Evolutionary conservation across 768 basidiomycete genomes (phyloP), one percentile per base, ranked within the genome.

Genomic region (Boletus subcaerulescens): DNA sequence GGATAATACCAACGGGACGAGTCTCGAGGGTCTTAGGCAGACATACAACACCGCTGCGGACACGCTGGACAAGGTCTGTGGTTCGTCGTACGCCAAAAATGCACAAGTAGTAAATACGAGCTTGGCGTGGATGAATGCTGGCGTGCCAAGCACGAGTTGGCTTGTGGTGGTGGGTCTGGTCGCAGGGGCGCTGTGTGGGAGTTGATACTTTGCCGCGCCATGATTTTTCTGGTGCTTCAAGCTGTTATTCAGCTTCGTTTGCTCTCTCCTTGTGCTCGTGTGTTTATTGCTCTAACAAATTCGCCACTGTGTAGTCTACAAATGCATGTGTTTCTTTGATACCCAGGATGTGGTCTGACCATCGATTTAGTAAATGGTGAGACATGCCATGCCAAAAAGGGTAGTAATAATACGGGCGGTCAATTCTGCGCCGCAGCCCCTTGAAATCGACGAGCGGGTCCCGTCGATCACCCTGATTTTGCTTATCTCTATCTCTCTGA

Each of bases 1-100:
- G 46, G 38, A 62, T 22, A 66, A 77, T 36, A 24, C 65, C 11
- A 65, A 67, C 71, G 70, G 59, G 49, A 69, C 63, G 45, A 65
- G 56, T 46, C 58, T 76, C 29, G 61, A 56, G 4, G 76, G 71
- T 35, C 73, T 88, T 49, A 56, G 72, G 56, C 52, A 71, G 51
- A 80, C 82, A 31, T 89, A 87, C 66, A 65, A 66, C 26, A 32
- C 55, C 4, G 85, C 82, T 1, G 81, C 78, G 13, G 69, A 69
- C 36, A 56, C 75, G 50, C 75, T 82, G 48, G 74, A 77, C 39
- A 61, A 62, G 7, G 71, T 71, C 50, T 89, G 87, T 57, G 86
- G 87, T 13, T 45, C 70, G 13, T 65, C 68, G n/a, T 86, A 77
- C 52, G 81, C 78, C 14, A 49, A 55, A 44, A 33, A 24, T 3